Evolutionary conservation across 192 early-diverging fungal genomes (phyloP).

Genomic region (Podila epigama): DNA sequence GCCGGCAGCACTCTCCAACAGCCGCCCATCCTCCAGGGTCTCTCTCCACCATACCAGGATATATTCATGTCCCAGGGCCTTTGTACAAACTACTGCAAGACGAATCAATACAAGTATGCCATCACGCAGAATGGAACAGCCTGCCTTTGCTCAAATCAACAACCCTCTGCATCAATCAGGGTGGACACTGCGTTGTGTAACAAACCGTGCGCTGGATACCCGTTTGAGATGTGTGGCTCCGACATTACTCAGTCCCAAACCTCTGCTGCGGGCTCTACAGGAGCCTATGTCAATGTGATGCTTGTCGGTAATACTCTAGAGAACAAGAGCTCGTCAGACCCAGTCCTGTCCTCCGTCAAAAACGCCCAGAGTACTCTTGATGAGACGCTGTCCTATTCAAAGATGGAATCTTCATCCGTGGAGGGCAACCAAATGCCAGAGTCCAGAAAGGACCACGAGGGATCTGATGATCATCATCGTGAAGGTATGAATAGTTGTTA

Average conservation of each 20-base stretch:
- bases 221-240: slow-evolving; percentile 33
- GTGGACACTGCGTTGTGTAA: slow-evolving; percentile 11
- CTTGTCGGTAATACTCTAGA: slow-evolving; percentile 2
- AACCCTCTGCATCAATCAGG: neutral
- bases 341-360: neutral
- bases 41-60: slow-evolving; percentile 3
- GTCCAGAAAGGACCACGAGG: slow-evolving; percentile 5
- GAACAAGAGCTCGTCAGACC: neutral
- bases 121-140: slow-evolving; percentile 1
- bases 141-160: slow-evolving; percentile 17
- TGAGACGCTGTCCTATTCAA: too few relatives aligned
- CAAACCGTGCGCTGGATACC: slow-evolving; percentile 26
- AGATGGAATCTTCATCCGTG: neutral
- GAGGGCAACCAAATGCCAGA: neutral
- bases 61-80: slow-evolving; percentile 35
- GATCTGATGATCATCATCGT: too few relatives aligned
- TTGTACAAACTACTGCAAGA: slow-evolving; percentile 19
- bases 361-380: neutral
- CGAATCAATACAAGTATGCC: slow-evolving; percentile 2
- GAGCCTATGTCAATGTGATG: slow-evolving; percentile 15
- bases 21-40: neutral
- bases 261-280: neutral
- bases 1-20: neutral
- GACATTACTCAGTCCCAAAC: neutral
- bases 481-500: neutral